A percentile compares a stretch with the other conserved stretches of the same genome.
Conservation (phyloP, 2,329 filamentous ascomycete genomes). For the Raffaelea arxii region DNA sequence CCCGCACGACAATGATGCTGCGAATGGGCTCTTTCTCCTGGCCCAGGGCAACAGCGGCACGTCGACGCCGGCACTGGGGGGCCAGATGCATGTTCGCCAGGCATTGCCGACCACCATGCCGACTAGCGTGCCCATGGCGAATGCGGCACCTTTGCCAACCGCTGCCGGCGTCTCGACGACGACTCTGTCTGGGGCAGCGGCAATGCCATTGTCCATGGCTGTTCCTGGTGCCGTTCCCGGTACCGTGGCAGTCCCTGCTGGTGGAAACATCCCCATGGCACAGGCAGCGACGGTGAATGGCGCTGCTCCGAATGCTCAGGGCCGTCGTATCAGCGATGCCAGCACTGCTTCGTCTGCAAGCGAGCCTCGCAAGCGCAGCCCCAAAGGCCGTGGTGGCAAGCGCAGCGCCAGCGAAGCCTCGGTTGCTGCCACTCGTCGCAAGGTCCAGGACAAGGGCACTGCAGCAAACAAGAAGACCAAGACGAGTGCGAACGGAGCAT, state of each 20-base stretch:
- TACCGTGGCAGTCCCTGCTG: no score
- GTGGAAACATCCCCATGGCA: no score
- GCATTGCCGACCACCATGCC: no score
- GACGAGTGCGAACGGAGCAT: slow-evolving; percentile 29
- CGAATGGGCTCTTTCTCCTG: slow-evolving; percentile 86
- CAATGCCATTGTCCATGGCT: no score
- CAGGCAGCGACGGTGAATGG: no score
- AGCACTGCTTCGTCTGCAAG: slow-evolving; percentile 64
- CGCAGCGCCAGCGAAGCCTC: slow-evolving; percentile 38
- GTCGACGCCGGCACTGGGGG: slow-evolving; percentile 37
- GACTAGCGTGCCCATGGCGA: no score
- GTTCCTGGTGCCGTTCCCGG: no score
- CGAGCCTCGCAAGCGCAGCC: slow-evolving; percentile 54
- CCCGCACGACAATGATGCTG: slow-evolving; percentile 88
- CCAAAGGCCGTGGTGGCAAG: slow-evolving; percentile 61
- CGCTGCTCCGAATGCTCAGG: background rate
- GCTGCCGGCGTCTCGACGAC: no score
- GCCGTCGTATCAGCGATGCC: slow-evolving; percentile 54
- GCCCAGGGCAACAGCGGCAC: slow-evolving; percentile 58
- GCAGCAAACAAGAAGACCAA: slow-evolving; percentile 64
- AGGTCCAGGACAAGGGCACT: slow-evolving; percentile 60
- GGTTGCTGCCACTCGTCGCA: slow-evolving; percentile 60
- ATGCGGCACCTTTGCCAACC: no score
- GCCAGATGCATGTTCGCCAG: no score
- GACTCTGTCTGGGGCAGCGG: no score